These are phyloP conservation scores for Penicillium sumatraense DNA, from an alignment of 2,329 filamentous ascomycete genomes.

Conservation along the genomic window DNA sequence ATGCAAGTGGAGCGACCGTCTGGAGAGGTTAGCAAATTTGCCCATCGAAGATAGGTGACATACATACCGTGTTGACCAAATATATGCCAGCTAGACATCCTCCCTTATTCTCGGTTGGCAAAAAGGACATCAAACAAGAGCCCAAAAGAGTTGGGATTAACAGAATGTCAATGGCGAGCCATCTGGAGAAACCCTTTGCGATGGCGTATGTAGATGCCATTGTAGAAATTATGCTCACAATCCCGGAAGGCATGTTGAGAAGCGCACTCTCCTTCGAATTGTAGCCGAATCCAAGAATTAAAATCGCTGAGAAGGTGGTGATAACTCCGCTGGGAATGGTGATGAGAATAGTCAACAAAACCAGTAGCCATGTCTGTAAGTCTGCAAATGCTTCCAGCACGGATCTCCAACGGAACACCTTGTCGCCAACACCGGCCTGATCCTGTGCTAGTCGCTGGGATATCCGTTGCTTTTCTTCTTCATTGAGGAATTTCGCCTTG, in stretches of 20 bases:
- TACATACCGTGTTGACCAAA: slow-evolving; percentile 36
- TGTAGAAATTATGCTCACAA: slow-evolving; percentile 43
- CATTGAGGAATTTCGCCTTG: slow-evolving; percentile 29
- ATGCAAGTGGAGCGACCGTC: slow-evolving; percentile 47
- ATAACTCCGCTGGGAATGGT: slow-evolving; percentile 51
- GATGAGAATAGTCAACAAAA: slow-evolving; percentile 38
- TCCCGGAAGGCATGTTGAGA: slow-evolving; percentile 51
- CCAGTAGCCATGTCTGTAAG: slow-evolving; percentile 27
- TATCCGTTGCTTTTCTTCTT: slow-evolving; percentile 21
- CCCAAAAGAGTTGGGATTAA: slow-evolving; percentile 53
- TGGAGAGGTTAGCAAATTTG: slow-evolving; percentile 13
- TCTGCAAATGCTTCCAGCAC: slow-evolving; percentile 25
- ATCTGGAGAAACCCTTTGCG: slow-evolving; percentile 44
- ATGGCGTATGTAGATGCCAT: slow-evolving; percentile 46
- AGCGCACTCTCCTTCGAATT: slow-evolving; percentile 47
- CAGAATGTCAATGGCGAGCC: slow-evolving; percentile 46
- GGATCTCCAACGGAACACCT: slow-evolving; percentile 28
- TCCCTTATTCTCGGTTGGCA: slow-evolving; percentile 42
- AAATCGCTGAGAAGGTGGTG: slow-evolving; percentile 50
- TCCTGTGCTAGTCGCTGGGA: slow-evolving; percentile 22
- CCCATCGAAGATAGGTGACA: no score
- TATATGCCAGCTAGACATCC: slow-evolving; percentile 51
- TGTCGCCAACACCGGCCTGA: slow-evolving; percentile 25
- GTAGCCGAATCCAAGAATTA: slow-evolving; percentile 50
- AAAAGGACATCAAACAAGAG: slow-evolving; percentile 43